Base-by-base conservation (phyloP, 2,329 filamentous ascomycete genomes). In the Penicillium aurantiogriseum region DNA sequence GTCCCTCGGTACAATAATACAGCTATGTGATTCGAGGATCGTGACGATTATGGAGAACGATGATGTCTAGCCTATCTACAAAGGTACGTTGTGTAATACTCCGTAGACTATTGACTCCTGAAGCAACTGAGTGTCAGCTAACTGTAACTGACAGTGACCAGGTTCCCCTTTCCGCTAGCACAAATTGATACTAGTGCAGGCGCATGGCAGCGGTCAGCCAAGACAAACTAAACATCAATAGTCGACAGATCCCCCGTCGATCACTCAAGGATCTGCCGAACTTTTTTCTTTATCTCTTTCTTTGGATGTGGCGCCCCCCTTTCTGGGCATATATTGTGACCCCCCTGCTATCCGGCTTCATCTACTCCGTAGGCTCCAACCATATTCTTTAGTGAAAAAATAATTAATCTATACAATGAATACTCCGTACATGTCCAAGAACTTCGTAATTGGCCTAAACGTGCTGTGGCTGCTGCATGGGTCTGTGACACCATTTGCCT, bases 241-340 rank as follows among this genome's bases (percentile, higher is more conserved):
- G 71, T 74, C 63, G 57, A 69, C 68, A 68, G 70, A 74, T 74
- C 71, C 66, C 56, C 64, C 58, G 71, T 71, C 71, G 71, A 73
- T 74, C 71, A 66, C 57, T 59, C 66, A 55, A 61, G 69, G 69
- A 71, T 70, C 68, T 66, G 58, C 66, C 60, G 60, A 64, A 59
- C 59, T 63, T 64, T 64, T 67, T 63, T 58, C 51, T 54, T 50
- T 29, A 45, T 54, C 48, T 60, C 55, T 59, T 56, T 48, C 39
- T 45, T 56, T 31, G 31, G 49, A 50, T 59, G 58, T 54, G 53
- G 47, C 51, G 42, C 53, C 39, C 21, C 21, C n/a, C 33, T 49
- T 49, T 47, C n/a, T 36, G 23, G 36, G 23, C 15, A 50, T 36
- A 27, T 53, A 48, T 35, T 46, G 17, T 33, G 10, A 8, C 11